Base-by-base conservation (phyloP, 2,329 filamentous ascomycete species). In the Akanthomyces uredinophilus region DNA sequence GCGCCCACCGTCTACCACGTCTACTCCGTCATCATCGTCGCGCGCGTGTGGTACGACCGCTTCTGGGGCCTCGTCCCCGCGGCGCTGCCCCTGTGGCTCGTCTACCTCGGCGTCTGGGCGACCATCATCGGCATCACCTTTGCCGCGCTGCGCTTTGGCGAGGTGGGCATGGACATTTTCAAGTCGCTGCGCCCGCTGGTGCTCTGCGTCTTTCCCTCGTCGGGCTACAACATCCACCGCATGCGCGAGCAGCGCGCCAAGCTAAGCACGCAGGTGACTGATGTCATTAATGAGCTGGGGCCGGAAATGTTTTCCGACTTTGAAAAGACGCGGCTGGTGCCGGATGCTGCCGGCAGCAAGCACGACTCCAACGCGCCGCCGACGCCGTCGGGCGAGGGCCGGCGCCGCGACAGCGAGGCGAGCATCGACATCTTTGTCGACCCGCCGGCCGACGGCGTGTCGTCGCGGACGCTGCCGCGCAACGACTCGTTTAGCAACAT, bases 271-370 rank as follows among this genome's bases (percentile, higher is more conserved):
- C 85, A 95, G 71, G 92, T 99, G 44, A 96, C 93, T 1, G 87
- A 95, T 3, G 82, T 96, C 52, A 96, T 99, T 81, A 98, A 99
- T 75, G 92, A 90, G 20, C 86, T 99, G 14, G 95, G 95, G 0
- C 95, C 95, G 0, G 93, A 98, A 72, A 88, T 99, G 79, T 99
- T 96, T 78, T 89, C 92, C n/a, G 95, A 99, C 78, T 99, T 96
- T 71, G 91, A 95, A 69, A 84, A 87, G 65, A 83, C 85, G 14
- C 85, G 91, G 39, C 83, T 95, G 62, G 79, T 94, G 35, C 78
- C 81, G 4, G 84, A 87, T 65, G 77, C 83, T n/a, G n/a, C n/a
- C n/a, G n/a, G n/a, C 65, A 77, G 14, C 37, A 16, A 69, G 60
- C 69, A 71, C 41, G 76, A 78, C 62, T 67, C 69, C 7, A 72